These are phyloP conservation scores for Pleomassaria siparia DNA, from an alignment of 2,329 filamentous ascomycete genomes.

Conservation along the genomic window DNA sequence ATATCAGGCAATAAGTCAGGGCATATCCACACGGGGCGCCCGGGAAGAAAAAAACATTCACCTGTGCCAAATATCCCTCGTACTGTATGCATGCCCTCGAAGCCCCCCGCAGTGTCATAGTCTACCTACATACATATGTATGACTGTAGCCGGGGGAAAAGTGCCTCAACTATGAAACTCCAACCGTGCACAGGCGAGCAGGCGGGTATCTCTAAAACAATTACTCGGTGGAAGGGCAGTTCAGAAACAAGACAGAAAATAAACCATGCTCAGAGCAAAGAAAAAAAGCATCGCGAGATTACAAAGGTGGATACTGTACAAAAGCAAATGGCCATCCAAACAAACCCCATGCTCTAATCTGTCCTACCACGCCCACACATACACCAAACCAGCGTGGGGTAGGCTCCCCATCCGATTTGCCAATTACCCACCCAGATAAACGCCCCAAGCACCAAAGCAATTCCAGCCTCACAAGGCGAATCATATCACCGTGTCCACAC, in stretches of 20 bases:
- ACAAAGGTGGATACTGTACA: not conserved
- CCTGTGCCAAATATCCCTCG: too few species aligned
- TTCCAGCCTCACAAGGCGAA: too few species aligned
- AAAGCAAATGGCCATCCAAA: slow-evolving; percentile 3
- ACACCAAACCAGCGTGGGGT: not conserved
- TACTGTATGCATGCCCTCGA: too few species aligned
- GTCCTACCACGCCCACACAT: too few species aligned
- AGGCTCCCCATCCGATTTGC: not conserved
- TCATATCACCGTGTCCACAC: too few species aligned
- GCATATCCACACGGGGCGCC: too few species aligned
- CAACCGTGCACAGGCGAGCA: not conserved
- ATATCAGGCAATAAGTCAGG: too few species aligned
- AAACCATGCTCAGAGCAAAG: not conserved
- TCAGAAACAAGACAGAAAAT: not conserved
- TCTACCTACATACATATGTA: too few species aligned
- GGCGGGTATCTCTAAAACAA: slow-evolving; percentile 7
- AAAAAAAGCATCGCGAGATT: not conserved
- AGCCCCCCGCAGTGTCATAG: too few species aligned
- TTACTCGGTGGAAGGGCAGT: not conserved
- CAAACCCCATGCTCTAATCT: not conserved
- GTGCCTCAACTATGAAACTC: not conserved
- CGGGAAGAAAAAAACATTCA: too few species aligned
- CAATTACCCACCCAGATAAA: slow-evolving; percentile 6
- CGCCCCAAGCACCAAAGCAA: slow-evolving; percentile 7
- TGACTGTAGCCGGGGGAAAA: too few species aligned